phyloP scores from a whole-genome alignment of 306 rosid genomes.

The Dalbergia cultrata region DNA sequence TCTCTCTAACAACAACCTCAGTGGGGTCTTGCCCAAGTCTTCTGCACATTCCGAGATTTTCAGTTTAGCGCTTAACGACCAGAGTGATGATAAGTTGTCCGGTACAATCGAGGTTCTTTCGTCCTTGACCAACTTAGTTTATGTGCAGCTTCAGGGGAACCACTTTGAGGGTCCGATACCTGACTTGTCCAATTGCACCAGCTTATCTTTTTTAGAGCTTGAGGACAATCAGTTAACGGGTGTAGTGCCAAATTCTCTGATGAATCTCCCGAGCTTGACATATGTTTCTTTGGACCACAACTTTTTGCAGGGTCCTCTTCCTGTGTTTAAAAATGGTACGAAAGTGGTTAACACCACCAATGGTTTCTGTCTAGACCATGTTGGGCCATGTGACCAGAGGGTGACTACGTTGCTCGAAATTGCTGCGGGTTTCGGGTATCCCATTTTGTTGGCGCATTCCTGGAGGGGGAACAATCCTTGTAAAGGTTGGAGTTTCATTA shows the following conservation, averaged over 20 bases:
- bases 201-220: conserved; percentile 59
- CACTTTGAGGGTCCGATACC: conserved; percentile 65
- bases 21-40: no score
- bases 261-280: conserved; percentile 7
- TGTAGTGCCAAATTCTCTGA: conserved; percentile 56
- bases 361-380: neutral
- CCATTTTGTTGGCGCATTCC: conserved; percentile 46
- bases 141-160: conserved; percentile 71
- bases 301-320: no score
- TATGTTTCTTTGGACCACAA: conserved; percentile 54
- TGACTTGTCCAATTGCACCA: conserved; percentile 52
- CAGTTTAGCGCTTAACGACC: conserved; percentile 68
- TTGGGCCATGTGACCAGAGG: conserved; percentile 54
- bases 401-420: conserved; percentile 58
- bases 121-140: conserved; percentile 55
- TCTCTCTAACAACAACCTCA: no score
- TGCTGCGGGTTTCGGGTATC: conserved; percentile 60
- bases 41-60: conserved; percentile 51
- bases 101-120: conserved; percentile 58
- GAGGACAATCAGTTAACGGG: conserved; percentile 66
- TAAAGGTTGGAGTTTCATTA: conserved; percentile 49
- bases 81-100: conserved; percentile 49
- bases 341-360: neutral
- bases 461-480: conserved; percentile 66
- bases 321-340: conserved; percentile 48